phyloP scores from a whole-genome alignment of 768 basidiomycete genomes.

The Leucosporidium creatinivorum region DNA sequence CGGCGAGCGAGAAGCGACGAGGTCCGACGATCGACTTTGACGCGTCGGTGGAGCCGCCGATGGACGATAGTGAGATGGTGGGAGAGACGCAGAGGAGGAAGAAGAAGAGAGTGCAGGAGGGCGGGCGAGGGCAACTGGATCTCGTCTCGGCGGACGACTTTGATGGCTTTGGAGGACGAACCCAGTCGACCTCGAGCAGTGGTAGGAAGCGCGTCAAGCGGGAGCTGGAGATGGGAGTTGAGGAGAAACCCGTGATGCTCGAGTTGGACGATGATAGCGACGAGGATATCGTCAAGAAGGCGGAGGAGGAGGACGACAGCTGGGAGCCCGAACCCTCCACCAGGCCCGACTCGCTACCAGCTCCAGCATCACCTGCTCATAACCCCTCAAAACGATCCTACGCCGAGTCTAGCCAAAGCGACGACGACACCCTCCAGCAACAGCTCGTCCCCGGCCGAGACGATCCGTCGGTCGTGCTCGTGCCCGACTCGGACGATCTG shows the following conservation, averaged over 20 bases:
- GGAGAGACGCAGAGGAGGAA: background rate
- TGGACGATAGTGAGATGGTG: background rate
- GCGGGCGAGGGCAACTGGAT: background rate
- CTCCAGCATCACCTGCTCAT: background rate
- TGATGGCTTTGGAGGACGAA: background rate
- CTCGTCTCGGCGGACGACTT: background rate
- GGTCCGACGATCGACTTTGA: conserved; percentile 2
- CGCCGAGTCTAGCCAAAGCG: background rate
- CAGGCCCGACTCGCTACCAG: background rate
- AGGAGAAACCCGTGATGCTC: background rate
- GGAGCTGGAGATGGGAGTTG: background rate
- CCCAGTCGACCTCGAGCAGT: background rate
- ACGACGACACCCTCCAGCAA: background rate
- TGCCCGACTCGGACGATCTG: background rate
- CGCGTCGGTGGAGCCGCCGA: background rate
- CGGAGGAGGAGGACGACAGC: background rate
- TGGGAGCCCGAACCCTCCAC: background rate
- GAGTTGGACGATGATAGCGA: background rate
- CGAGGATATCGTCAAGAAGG: background rate
- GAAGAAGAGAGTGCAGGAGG: background rate
- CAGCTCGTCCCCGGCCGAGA: background rate
- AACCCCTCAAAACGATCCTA: background rate
- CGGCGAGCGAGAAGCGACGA: background rate
- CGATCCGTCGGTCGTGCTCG: background rate
- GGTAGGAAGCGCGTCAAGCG: background rate